A percentile compares a stretch with the other conserved stretches of the same genome.
These are phyloP conservation scores for Colletotrichum salicis DNA, from an alignment of 2,329 filamentous ascomycete genomes.

Conservation along the genomic window DNA sequence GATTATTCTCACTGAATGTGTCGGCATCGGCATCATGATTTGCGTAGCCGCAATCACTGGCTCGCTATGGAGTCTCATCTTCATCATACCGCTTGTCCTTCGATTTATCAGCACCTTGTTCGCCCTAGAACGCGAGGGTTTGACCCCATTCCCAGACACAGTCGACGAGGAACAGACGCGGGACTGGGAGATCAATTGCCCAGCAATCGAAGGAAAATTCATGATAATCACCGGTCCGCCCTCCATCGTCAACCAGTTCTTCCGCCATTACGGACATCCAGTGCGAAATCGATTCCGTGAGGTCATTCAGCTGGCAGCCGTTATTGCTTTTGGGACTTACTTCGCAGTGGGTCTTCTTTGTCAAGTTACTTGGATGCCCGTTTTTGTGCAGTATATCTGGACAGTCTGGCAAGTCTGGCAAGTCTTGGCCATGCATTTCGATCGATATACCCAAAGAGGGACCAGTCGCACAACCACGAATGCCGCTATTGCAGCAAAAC, in stretches of 20 bases:
- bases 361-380: constrained; percentile 36
- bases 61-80: constrained; percentile 29
- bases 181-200: constrained; percentile 37
- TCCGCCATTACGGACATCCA: constrained; percentile 35
- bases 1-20: not conserved
- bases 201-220: constrained; percentile 36
- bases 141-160: not conserved
- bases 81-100: constrained; percentile 25
- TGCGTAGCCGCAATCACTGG: not conserved
- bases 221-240: constrained; percentile 29
- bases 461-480: not conserved
- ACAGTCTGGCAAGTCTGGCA: constrained; percentile 38
- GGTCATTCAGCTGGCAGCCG: not conserved
- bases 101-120: constrained; percentile 28
- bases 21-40: not conserved
- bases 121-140: constrained; percentile 9
- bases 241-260: constrained; percentile 35
- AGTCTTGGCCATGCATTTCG: constrained; percentile 37
- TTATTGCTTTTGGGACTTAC: not conserved
- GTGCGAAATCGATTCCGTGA: not conserved
- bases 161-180: not conserved
- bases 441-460: constrained; percentile 24
- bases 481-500: not conserved
- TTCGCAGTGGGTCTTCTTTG: not conserved
- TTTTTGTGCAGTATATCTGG: constrained; percentile 37